Evolutionary conservation across 352 stramenopile species (phyloP).

Genomic region (Globisporangium heterothallicum): DNA sequence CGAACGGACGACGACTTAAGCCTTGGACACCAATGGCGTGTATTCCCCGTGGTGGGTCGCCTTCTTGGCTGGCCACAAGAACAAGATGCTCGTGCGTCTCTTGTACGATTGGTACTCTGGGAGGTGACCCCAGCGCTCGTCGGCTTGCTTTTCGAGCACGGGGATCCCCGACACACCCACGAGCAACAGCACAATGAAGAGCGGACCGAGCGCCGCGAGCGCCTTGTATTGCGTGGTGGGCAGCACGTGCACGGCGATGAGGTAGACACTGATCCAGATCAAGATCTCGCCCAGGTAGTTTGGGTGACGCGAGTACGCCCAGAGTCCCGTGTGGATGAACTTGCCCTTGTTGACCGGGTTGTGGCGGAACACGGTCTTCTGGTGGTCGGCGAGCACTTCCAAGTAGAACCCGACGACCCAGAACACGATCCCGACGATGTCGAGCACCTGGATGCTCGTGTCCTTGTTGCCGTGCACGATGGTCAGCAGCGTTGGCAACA

Average conservation of each 20-base stretch:
- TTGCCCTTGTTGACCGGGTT: slow-evolving; percentile 59
- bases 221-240: slow-evolving; percentile 31
- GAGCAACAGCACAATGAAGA: slow-evolving; percentile 66
- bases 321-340: slow-evolving; percentile 80
- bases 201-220: slow-evolving; percentile 42
- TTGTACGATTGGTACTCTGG: slow-evolving; percentile 73
- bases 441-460: slow-evolving; percentile 21
- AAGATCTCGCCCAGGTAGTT: slow-evolving; percentile 92
- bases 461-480: slow-evolving; percentile 30
- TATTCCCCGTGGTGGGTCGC: slow-evolving; percentile 7
- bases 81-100: slow-evolving; percentile 47
- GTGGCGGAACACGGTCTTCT: slow-evolving; percentile 77
- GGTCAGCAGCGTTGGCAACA: slow-evolving; percentile 50
- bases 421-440: slow-evolving; percentile 36
- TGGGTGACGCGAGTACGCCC: slow-evolving; percentile 86
- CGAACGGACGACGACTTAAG: slow-evolving; percentile 2
- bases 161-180: slow-evolving; percentile 59
- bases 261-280: slow-evolving; percentile 79
- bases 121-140: slow-evolving; percentile 57
- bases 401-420: slow-evolving; percentile 70
- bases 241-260: slow-evolving; percentile 36
- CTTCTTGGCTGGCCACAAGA: slow-evolving; percentile 23
- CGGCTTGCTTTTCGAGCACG: slow-evolving; percentile 62
- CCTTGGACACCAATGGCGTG: slow-evolving; percentile 15
- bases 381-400: slow-evolving; percentile 70